Conservation (phyloP, 164 flowering plant species). For the Magnolia changhungtana region DNA sequence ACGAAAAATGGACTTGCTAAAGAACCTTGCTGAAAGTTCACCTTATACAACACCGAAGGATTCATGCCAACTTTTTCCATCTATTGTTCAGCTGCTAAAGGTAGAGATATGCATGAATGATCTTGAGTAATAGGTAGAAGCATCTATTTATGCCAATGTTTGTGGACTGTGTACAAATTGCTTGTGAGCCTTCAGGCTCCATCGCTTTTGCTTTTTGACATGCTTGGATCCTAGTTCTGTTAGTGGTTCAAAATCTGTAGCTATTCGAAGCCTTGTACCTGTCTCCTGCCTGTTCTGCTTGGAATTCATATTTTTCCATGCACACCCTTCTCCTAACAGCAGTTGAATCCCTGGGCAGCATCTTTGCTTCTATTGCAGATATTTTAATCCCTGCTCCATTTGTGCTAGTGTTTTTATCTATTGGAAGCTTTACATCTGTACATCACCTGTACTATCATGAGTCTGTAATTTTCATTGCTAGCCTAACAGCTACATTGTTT, state of each 20-base stretch:
- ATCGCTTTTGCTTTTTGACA: too few species aligned
- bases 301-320: too few species aligned
- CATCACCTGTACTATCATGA: neutral
- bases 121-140: too few species aligned
- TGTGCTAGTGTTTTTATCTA: neutral
- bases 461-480: neutral
- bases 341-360: neutral
- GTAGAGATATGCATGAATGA: constrained; percentile 23
- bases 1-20: constrained; percentile 77
- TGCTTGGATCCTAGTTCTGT: too few species aligned
- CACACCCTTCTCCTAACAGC: neutral
- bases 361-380: neutral
- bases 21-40: constrained; percentile 86
- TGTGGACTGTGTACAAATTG: too few species aligned
- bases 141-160: too few species aligned
- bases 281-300: neutral
- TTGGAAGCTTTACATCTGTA: neutral
- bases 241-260: too few species aligned
- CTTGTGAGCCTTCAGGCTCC: too few species aligned
- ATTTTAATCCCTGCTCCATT: neutral
- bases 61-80: constrained; percentile 84
- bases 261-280: neutral
- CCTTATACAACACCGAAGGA: constrained; percentile 84
- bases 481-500: neutral
- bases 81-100: constrained; percentile 80